Evolutionary conservation across 108 stramenopile genomes (phyloP).

Genomic region (Discostella stelligeroides): DNA sequence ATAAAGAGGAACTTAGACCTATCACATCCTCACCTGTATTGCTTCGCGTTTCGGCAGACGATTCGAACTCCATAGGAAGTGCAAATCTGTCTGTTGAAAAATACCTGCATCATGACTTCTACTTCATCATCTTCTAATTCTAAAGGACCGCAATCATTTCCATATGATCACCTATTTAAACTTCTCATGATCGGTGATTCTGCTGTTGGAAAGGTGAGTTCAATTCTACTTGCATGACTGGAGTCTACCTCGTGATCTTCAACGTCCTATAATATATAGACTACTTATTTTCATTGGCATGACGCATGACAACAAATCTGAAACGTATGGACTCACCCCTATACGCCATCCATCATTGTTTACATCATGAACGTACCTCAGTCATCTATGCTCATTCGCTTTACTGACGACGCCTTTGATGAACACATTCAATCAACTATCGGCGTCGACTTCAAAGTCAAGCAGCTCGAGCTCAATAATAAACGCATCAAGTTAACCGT

Average conservation of each 20-base stretch:
- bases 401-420: constrained; percentile 98
- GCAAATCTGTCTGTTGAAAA: too few relatives aligned
- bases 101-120: constrained; percentile 21
- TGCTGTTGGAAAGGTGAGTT: constrained; percentile 92
- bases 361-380: constrained; percentile 19
- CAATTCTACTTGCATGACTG: background rate
- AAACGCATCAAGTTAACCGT: constrained; percentile 95
- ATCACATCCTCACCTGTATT: too few relatives aligned
- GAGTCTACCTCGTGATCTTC: too few relatives aligned
- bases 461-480: constrained; percentile 79
- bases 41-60: too few relatives aligned
- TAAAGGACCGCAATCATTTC: constrained; percentile 70
- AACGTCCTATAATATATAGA: too few relatives aligned
- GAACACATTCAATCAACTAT: constrained; percentile 97
- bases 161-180: constrained; percentile 99
- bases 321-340: background rate
- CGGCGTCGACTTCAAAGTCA: constrained; percentile 97
- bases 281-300: too few relatives aligned
- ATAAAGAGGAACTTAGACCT: too few relatives aligned
- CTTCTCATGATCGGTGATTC: constrained; percentile 98
- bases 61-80: too few relatives aligned
- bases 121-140: constrained; percentile 18
- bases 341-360: background rate
- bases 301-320: background rate
- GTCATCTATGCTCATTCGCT: constrained; percentile 95